Base-by-base conservation (phyloP, 768 basidiomycete genomes). In the Pleurotus ostreatus region DNA sequence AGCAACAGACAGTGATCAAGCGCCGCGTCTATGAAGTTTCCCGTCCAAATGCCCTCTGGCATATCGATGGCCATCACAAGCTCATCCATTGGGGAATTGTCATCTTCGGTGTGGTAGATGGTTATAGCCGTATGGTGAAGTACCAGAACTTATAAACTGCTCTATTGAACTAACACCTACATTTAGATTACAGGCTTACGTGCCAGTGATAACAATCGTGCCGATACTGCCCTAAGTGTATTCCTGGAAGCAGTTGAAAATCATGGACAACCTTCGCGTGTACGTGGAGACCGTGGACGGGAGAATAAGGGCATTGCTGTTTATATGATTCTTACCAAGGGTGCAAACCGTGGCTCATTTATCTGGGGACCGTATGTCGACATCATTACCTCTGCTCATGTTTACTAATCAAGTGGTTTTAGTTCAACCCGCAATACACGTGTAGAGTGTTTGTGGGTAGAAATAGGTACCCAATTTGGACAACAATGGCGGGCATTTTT, bases 401-500 rank as follows among this genome's bases (percentile, higher is more conserved):
- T 9, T 30, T 30, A 30, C 30, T 30, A 47, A 13, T 4, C 2
- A 47, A 15, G 20, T 18, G 30, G 6, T 30, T 30, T 30, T 34
- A 68, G 67, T 12, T 76, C 69, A 0, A 74, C 70, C 0, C 46
- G 53, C 1, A 77, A 77, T 49, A 68, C 66, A 0, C 59, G 66
- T 1, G 75, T 77, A 38, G 76, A 78, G 56, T 58, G 67, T 0
- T 57, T 78, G 0, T 78, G 77, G 77, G 72, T 74, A 7, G 71
- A 78, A 51, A 63, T 72, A 30, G 72, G 73, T 0, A 23, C 57
- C 0, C 63, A 74, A 7, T 75, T 78, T 63, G 66, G 60, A 1
- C 61, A 65, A 1, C 2, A 16, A 9, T 78, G 77, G 77, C 45
- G 62, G 7, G 71, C 65, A 1, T 77, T 78, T 55, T 78, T 78